Evolutionary conservation across 371 early-diverging fungal species (phyloP), one percentile per base, ranked within the genome.

Genomic region (Dentiscutata heterogama): DNA sequence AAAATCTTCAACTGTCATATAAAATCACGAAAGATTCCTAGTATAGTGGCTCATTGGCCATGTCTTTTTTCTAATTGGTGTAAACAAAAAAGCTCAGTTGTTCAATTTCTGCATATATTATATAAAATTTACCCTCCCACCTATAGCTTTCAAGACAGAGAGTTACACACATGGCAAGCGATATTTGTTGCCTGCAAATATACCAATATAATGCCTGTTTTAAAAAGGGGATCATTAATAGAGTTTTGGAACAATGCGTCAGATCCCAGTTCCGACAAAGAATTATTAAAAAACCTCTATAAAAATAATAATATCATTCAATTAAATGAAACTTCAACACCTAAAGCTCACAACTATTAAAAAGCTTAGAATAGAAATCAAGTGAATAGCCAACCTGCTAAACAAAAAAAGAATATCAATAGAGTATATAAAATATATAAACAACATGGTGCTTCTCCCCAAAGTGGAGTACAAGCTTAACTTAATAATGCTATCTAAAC

Each of bases 21-120:
- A 27, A 64, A 64, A 29, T 64, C 64, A 64, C 3, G 29, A 10
- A 64, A 64, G 25, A 64, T 64, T 64, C 27, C 64, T 27, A 64
- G 25, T 64, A 64, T 8, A 64, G 25, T 64, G 64, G 25, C 13
- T 29, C 2, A 27, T 63, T 63, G 63, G 27, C 27, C 3, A 25
- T 20, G 27, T 27, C 64, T 67, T 14, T 67, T 67, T 35, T 16
- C 16, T 39, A 35, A 67, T 39, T 67, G 8, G 68, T 39, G 14
- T 4, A 16, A 39, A 39, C 16, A 67, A 42, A 16, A 16, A 4
- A 67, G 22, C 13, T 39, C 68, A 16, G 14, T 67, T 14, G 1
- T 67, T 67, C 10, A 39, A 67, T 39, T 67, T 67, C 11, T 18
- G 14, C 16, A 39, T 39, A 67, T 67, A 64, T 67, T 67, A 29